A percentile compares a stretch with the other conserved stretches of the same genome.
phyloP scores from a whole-genome alignment of 2,329 filamentous ascomycete species.

The Cercospora brassicicola region DNA sequence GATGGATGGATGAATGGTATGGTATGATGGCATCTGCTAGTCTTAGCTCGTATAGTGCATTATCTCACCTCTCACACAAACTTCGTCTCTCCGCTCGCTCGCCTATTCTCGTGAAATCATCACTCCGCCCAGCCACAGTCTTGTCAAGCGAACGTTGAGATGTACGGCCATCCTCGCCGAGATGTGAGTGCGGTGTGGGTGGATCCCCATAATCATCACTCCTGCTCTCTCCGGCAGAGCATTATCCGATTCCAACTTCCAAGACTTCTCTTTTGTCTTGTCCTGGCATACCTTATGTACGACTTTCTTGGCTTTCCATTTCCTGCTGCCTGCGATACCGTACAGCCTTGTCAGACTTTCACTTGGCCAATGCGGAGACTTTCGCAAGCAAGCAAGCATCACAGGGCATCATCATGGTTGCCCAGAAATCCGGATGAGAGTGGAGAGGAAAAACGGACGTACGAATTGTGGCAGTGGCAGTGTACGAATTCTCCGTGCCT shows the following conservation, averaged over 20 bases:
- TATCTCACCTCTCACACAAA: background rate
- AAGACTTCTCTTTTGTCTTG: background rate
- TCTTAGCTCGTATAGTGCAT: background rate
- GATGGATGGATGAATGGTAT: background rate
- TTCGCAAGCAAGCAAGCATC: background rate
- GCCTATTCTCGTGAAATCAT: too few species aligned
- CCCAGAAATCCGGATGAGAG: background rate
- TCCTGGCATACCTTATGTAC: background rate
- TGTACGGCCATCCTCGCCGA: background rate
- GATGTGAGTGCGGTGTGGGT: too few species aligned
- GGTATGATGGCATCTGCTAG: background rate
- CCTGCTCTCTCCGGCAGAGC: background rate
- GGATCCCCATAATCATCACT: background rate
- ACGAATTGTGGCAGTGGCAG: background rate
- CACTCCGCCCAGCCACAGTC: background rate
- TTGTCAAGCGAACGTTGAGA: background rate
- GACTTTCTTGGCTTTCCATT: background rate
- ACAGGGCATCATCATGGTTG: background rate
- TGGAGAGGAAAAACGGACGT: background rate
- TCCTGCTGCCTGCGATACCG: background rate
- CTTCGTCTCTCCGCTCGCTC: too few species aligned
- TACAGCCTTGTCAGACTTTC: background rate
- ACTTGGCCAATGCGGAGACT: background rate
- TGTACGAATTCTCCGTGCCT: background rate
- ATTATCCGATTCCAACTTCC: background rate